Conservation (phyloP, 441 rosid species). For the Jatropha podagrica region DNA sequence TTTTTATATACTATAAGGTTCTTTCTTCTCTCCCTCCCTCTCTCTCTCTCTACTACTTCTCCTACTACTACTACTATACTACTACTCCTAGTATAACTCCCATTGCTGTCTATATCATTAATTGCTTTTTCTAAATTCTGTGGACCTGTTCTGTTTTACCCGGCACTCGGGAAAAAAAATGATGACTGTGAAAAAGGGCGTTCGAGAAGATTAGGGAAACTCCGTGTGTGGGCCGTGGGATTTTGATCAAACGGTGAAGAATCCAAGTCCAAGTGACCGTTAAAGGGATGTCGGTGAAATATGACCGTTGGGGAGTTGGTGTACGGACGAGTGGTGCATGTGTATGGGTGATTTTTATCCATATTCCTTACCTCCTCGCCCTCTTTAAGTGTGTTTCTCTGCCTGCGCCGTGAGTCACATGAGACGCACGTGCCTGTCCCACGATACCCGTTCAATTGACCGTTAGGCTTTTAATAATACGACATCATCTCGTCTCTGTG, state of each 20-base stretch:
- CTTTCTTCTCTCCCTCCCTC: conserved; percentile 22
- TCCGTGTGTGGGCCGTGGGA: conserved; percentile 43
- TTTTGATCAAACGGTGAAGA: conserved; percentile 55
- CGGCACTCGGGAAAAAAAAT: conserved; percentile 13
- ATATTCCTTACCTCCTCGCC: not conserved
- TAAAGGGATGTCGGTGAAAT: conserved; percentile 76
- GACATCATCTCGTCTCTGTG: not conserved
- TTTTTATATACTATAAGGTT: conserved; percentile 35
- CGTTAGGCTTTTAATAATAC: conserved; percentile 38
- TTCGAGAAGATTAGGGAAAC: conserved; percentile 38
- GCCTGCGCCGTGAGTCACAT: conserved; percentile 31
- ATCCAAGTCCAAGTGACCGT: conserved; percentile 67
- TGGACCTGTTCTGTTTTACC: conserved; percentile 34
- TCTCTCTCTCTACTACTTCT: not conserved
- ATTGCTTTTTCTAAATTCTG: conserved; percentile 40
- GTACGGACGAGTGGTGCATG: conserved; percentile 49
- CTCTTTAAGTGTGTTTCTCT: not conserved
- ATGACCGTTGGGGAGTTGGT: conserved; percentile 81
- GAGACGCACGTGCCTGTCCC: conserved; percentile 50
- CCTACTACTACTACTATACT: conserved; percentile 21
- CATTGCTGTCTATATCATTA: conserved; percentile 38
- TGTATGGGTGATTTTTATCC: conserved; percentile 16
- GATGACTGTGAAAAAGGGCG: conserved; percentile 20
- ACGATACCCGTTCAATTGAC: conserved; percentile 43
- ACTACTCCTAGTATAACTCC: conserved; percentile 37